A percentile compares a stretch with the other conserved stretches of the same genome.
Conservation (phyloP, 2,329 filamentous ascomycete species). For the Leptographium lundbergii region DNA sequence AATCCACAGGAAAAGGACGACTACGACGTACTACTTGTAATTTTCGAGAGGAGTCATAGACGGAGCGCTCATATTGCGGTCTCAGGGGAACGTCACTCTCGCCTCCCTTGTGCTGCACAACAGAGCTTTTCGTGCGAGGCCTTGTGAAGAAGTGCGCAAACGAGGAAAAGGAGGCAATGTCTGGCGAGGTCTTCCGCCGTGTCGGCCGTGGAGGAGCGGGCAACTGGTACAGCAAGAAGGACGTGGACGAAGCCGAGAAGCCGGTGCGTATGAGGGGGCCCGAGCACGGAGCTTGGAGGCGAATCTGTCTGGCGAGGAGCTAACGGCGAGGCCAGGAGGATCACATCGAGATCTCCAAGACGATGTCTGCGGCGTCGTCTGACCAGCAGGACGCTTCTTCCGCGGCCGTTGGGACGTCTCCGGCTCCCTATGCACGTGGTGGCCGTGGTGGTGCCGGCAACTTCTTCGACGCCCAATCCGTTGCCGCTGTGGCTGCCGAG, state of each 20-base stretch:
- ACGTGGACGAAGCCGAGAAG: conserved; percentile 31
- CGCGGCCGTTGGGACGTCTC: conserved; percentile 6
- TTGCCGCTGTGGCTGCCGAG: conserved; percentile 20
- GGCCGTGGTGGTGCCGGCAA: conserved; percentile 54
- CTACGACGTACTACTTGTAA: neutral
- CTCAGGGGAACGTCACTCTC: neutral
- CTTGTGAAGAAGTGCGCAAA: neutral
- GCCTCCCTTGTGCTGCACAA: neutral
- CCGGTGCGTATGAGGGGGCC: conserved; percentile 1
- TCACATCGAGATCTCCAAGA: neutral
- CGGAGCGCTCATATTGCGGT: no score
- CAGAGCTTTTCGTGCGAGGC: no score
- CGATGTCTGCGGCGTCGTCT: neutral
- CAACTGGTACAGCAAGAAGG: conserved; percentile 44
- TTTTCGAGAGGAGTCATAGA: no score
- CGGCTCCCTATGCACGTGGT: conserved; percentile 22
- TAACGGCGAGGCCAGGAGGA: neutral
- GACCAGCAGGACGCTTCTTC: conserved; percentile 13
- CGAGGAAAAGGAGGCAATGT: conserved; percentile 11
- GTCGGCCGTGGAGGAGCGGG: conserved; percentile 52
- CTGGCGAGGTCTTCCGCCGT: conserved; percentile 33
- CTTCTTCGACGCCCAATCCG: conserved; percentile 31
- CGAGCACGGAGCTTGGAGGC: neutral
- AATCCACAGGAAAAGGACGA: neutral
- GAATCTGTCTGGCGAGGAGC: neutral